Base-by-base conservation (phyloP, 768 basidiomycete genomes). In the Crucibulum laeve region DNA sequence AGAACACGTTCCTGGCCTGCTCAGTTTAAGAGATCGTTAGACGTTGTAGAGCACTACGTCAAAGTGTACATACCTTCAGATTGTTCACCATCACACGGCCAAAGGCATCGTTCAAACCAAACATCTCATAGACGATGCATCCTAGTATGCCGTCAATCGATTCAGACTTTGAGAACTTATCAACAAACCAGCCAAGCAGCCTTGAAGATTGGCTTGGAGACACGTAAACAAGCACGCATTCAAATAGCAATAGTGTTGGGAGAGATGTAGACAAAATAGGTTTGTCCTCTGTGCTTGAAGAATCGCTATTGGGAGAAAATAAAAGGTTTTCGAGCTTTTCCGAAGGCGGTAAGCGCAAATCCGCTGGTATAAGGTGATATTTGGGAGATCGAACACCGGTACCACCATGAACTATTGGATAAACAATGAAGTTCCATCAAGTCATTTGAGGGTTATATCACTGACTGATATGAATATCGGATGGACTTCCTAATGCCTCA, bases 161-260 rank as follows among this genome's bases (percentile, higher is more conserved):
- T 5, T 38, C 37, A 15, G 28, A 36, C n/a, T 37, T 45, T 19
- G 66, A 58, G 55, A 79, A 82, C 44, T 71, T 72, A 43, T 76
- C 67, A 2, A 76, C 69, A 55, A 94, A 92, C 87, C 89, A 94
- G 26, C 67, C 60, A 1, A 96, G 65, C 10, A 96, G 56, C 1
- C 65, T 67, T 22, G 74, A 68, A 1, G 84, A 84, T 3, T 71
- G 67, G 3, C 63, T 56, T 0, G 88, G 81, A 0, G 68, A 54
- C 75, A 97, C 87, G 63, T 99, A 97, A 11, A 82, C 91, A 43
- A 96, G 75, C 14, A 97, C 88, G 53, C 95, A 98, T 71, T 98
- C 95, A 48, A 91, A 92, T 6, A 97, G 65, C 18, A 97, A 69
- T 2, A 97, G 76, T 1, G 92, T 94, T 3, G 94, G 91, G 10